Evolutionary conservation across 106 monocot genomes (phyloP).

Genomic region (Triglochin maritima): DNA sequence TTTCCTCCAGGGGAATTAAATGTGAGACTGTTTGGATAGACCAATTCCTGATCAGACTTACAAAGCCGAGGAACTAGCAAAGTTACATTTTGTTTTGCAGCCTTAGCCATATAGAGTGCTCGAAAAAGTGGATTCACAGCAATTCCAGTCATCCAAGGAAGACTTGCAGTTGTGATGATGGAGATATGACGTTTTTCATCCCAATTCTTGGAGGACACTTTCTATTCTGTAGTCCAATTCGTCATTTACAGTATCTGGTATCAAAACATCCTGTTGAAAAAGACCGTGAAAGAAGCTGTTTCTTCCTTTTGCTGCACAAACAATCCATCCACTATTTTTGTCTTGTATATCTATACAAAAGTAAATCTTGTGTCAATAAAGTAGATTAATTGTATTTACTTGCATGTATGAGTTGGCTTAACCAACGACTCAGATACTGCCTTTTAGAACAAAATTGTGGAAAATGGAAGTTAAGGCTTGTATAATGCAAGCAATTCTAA

Average conservation of each 20-base stretch:
- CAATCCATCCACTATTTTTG: slow-evolving; percentile 65
- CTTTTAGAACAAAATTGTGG: too few species aligned
- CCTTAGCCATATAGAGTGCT: slow-evolving; percentile 77
- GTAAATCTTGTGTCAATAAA: too few species aligned
- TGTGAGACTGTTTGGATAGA: slow-evolving; percentile 73
- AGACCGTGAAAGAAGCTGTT: slow-evolving; percentile 28
- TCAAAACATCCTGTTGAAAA: slow-evolving; percentile 23
- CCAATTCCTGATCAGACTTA: slow-evolving; percentile 86
- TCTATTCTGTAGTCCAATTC: slow-evolving; percentile 81
- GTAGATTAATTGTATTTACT: too few species aligned
- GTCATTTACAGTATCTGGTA: slow-evolving; percentile 40
- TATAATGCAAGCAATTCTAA: too few species aligned
- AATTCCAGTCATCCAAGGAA: slow-evolving; percentile 99
- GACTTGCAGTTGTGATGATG: slow-evolving; percentile 94
- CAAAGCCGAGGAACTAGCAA: slow-evolving; percentile 93
- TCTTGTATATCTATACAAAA: slow-evolving; percentile 54
- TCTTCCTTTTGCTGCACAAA: slow-evolving; percentile 53
- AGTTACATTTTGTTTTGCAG: slow-evolving; percentile 79
- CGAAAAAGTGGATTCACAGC: slow-evolving; percentile 95
- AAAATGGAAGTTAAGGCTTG: too few species aligned
- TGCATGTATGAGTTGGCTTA: too few species aligned
- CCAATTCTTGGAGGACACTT: slow-evolving; percentile 72
- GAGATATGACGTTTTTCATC: slow-evolving; percentile 70
- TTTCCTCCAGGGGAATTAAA: slow-evolving; percentile 76
- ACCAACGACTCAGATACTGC: too few species aligned